Percentiles rank a stretch among this genome's conserved stretches.
phyloP scores from a whole-genome alignment of 768 basidiomycete species.

The Auriscalpium microsporum region DNA sequence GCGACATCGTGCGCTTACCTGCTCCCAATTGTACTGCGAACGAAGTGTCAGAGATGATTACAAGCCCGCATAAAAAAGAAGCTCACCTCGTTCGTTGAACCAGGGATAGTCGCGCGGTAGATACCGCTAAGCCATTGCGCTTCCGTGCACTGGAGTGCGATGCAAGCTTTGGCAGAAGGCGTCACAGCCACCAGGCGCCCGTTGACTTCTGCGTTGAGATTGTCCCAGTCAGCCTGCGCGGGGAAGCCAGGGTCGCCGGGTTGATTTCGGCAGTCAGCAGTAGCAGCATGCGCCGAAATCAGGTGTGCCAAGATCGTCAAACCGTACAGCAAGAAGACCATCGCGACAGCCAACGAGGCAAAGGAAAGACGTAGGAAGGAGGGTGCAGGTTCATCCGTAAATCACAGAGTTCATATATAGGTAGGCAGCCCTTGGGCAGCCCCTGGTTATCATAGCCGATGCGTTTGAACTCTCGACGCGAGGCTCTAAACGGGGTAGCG shows the following conservation, averaged over 20 bases:
- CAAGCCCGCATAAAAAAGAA: background rate
- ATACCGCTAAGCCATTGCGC: slow-evolving; percentile 9
- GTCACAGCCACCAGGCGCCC: slow-evolving; percentile 6
- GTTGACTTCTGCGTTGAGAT: slow-evolving; percentile 4
- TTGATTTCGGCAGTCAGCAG: slow-evolving; percentile 10
- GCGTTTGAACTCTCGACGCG: too few species aligned
- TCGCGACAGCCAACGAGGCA: too few species aligned
- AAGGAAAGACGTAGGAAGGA: too few species aligned
- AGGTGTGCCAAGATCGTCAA: too few species aligned
- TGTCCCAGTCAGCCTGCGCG: slow-evolving; percentile 2
- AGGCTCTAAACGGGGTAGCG: too few species aligned
- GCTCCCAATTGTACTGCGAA: background rate
- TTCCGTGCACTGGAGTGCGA: slow-evolving; percentile 3
- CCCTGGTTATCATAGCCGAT: too few species aligned
- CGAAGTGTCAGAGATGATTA: background rate
- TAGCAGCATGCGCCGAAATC: too few species aligned
- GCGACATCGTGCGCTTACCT: background rate
- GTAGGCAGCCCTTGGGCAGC: too few species aligned
- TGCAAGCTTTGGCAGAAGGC: slow-evolving; percentile 8
- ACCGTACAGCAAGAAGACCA: too few species aligned
- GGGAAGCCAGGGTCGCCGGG: slow-evolving; percentile 10
- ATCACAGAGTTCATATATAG: too few species aligned
- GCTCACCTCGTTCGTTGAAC: slow-evolving; percentile 9
- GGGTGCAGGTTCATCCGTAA: too few species aligned
- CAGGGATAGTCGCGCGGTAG: slow-evolving; percentile 10